phyloP scores from a whole-genome alignment of 2,329 filamentous ascomycete genomes.

The Thielaviopsis populi region DNA sequence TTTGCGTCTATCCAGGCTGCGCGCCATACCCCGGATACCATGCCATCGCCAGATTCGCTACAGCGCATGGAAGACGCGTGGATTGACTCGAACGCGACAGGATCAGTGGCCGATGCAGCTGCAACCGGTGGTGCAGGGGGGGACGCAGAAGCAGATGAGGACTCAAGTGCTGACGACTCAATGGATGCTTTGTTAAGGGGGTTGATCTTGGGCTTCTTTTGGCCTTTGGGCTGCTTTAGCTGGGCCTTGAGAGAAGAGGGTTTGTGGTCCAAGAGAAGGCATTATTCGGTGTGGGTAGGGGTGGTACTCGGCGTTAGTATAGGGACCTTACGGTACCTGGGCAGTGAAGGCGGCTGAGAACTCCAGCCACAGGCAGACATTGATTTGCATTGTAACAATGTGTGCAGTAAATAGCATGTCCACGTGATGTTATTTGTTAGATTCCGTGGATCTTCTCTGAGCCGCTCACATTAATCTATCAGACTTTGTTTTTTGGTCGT shows the following conservation, averaged over 20 bases:
- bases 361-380: neutral
- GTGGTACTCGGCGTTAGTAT: constrained; percentile 60
- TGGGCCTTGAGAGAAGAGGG: constrained; percentile 81
- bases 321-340: constrained; percentile 40
- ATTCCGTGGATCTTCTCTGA: neutral
- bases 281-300: constrained; percentile 42
- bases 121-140: constrained; percentile 18
- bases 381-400: constrained; percentile 10
- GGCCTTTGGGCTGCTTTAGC: constrained; percentile 71
- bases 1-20: constrained; percentile 74
- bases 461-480: constrained; percentile 7
- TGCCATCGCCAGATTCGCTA: constrained; percentile 65
- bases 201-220: constrained; percentile 86
- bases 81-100: constrained; percentile 55
- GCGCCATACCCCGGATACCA: constrained; percentile 72
- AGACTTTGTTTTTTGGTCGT: constrained; percentile 1
- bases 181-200: constrained; percentile 80
- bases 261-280: constrained; percentile 70
- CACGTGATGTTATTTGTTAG: neutral
- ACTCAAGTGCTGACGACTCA: constrained; percentile 34
- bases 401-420: neutral
- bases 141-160: constrained; percentile 21
- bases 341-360: constrained; percentile 7
- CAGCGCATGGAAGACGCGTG: constrained; percentile 74
- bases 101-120: constrained; percentile 23